phyloP scores from a whole-genome alignment of 2,329 filamentous ascomycete genomes.

The Xylariomycetidae sp. region DNA sequence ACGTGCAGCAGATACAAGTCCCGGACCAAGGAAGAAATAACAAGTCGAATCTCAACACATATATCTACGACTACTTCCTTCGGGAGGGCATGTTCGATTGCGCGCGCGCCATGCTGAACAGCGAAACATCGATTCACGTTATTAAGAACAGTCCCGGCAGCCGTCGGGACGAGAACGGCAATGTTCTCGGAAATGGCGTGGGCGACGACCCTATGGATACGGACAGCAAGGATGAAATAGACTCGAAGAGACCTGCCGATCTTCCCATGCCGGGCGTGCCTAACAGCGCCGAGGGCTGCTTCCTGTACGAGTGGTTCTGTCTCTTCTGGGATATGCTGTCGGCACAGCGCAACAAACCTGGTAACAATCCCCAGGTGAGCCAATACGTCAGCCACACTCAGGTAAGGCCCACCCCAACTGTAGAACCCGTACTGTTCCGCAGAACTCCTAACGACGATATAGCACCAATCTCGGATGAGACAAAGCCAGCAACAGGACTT shows the following conservation, averaged over 20 bases:
- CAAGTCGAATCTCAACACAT: constrained; percentile 68
- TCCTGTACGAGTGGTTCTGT: constrained; percentile 96
- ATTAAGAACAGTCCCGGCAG: constrained; percentile 65
- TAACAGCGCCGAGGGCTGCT: constrained; percentile 66
- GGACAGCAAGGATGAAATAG: constrained; percentile 74
- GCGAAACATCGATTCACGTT: constrained; percentile 62
- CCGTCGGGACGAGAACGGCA: constrained; percentile 63
- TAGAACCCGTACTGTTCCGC: no score
- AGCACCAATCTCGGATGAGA: constrained; percentile 66
- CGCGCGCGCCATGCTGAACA: constrained; percentile 67
- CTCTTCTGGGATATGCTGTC: constrained; percentile 96
- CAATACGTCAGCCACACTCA: constrained; percentile 81
- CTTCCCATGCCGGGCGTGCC: constrained; percentile 71
- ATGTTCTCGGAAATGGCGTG: constrained; percentile 61
- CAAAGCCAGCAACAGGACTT: constrained; percentile 75
- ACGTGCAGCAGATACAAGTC: constrained; percentile 30
- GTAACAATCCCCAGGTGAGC: constrained; percentile 57
- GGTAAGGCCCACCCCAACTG: no score
- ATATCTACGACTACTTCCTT: constrained; percentile 89
- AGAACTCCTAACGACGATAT: no score
- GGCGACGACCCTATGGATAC: constrained; percentile 75
- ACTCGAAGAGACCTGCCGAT: constrained; percentile 71
- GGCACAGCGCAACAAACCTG: constrained; percentile 67
- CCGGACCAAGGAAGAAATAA: constrained; percentile 37
- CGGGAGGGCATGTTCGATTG: constrained; percentile 80